Conservation (phyloP, 176 grass and related monocot genomes). For the Oryza longistaminata region DNA sequence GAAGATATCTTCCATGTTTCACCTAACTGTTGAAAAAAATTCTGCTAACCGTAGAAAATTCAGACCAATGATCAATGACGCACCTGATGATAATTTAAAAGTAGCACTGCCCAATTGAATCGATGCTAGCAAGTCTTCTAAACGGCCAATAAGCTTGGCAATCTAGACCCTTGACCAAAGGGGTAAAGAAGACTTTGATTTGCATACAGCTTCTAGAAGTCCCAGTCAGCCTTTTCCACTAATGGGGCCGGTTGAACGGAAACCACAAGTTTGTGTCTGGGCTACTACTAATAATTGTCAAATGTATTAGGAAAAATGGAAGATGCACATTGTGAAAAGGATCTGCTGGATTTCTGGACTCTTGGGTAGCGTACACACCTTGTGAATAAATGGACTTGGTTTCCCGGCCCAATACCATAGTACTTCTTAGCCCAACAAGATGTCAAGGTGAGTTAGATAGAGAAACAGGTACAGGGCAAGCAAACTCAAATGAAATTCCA, state of each 20-base stretch:
- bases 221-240: background rate
- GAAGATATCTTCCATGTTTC: background rate
- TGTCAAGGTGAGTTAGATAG: background rate
- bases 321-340: background rate
- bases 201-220: constrained; percentile 19
- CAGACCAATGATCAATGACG: constrained; percentile 2
- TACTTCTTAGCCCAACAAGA: background rate
- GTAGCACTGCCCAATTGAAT: background rate
- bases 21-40: background rate
- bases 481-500: too few species aligned
- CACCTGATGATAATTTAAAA: background rate
- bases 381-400: background rate
- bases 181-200: constrained; percentile 12
- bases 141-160: background rate
- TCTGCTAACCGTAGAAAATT: background rate
- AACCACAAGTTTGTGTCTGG: background rate
- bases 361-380: background rate
- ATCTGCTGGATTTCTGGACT: background rate
- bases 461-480: background rate
- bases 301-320: background rate
- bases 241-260: background rate
- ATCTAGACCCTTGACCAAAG: constrained; percentile 15
- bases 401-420: background rate
- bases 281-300: background rate
- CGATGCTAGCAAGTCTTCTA: background rate